These are phyloP conservation scores for Pseudoneurospora amorphoporcata DNA, from an alignment of 495 filamentous ascomycete genomes.

Conservation along the genomic window DNA sequence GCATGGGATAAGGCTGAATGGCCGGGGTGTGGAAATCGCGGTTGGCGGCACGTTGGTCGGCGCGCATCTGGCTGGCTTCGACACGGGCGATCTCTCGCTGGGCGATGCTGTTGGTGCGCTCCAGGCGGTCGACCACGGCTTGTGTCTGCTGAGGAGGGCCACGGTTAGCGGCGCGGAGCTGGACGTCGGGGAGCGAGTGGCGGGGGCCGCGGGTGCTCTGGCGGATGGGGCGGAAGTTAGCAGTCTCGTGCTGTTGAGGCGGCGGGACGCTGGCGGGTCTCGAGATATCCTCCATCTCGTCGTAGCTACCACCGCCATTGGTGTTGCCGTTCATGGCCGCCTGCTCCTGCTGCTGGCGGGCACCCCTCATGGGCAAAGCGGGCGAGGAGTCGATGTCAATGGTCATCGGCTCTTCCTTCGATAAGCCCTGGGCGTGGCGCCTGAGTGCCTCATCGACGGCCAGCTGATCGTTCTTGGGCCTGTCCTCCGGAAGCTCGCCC, in stretches of 20 bases:
- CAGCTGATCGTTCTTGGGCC: constrained; percentile 35
- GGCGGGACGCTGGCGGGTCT: constrained; percentile 3
- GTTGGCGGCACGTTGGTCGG: constrained; percentile 25
- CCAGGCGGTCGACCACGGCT: constrained; percentile 13
- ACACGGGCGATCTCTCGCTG: constrained; percentile 33
- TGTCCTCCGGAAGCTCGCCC: constrained; percentile 33
- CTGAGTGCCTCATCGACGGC: constrained; percentile 38
- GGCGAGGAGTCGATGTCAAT: neutral
- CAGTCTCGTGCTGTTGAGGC: constrained; percentile 10
- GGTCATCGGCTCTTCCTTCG: constrained; percentile 2
- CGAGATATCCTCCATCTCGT: constrained; percentile 3
- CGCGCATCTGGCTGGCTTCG: constrained; percentile 30
- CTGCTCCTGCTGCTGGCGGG: neutral
- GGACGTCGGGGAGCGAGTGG: constrained; percentile 19
- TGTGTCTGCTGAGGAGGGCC: neutral
- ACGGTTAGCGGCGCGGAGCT: constrained; percentile 24
- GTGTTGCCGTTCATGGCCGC: neutral
- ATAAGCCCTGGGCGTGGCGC: constrained; percentile 23
- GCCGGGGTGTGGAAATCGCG: constrained; percentile 9
- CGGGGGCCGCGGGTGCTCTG: constrained; percentile 21
- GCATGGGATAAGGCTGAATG: neutral
- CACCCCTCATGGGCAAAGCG: constrained; percentile 13
- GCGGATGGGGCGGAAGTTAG: constrained; percentile 3
- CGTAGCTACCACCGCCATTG: constrained; percentile 10
- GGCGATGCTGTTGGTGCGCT: constrained; percentile 31